Percentiles rank a stretch among this genome's conserved stretches.
phyloP scores from a whole-genome alignment of 2,329 filamentous ascomycete genomes.

The Blastomyces percursus region DNA sequence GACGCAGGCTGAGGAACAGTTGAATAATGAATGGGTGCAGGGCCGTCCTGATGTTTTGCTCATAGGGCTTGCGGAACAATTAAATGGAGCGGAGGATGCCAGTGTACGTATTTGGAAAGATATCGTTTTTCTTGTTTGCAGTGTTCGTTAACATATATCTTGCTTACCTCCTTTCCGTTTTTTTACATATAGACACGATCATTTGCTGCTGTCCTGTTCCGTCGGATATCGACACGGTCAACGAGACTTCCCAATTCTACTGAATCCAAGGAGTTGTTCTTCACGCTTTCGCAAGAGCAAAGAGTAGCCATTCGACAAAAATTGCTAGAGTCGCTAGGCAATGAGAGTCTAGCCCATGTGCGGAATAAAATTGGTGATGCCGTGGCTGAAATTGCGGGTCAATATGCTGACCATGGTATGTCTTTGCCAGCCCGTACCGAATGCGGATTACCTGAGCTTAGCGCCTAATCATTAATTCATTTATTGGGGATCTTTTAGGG shows the following conservation, averaged over 20 bases:
- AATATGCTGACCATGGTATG: constrained; percentile 83
- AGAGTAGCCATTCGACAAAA: constrained; percentile 71
- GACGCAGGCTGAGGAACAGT: constrained; percentile 75
- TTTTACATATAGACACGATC: constrained; percentile 57
- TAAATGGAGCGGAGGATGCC: constrained; percentile 63
- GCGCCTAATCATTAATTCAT: neutral
- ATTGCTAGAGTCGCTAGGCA: constrained; percentile 63
- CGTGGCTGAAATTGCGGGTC: constrained; percentile 88
- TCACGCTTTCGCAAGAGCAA: constrained; percentile 63
- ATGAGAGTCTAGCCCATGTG: constrained; percentile 61
- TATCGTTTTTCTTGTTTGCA: neutral
- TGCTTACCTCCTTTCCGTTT: constrained; percentile 13
- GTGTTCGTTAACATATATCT: neutral
- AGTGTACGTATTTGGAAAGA: constrained; percentile 44
- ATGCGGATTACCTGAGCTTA: constrained; percentile 1
- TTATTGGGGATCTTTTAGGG: constrained; percentile 40
- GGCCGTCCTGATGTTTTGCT: constrained; percentile 74
- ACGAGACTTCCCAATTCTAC: constrained; percentile 57
- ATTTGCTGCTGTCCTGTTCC: constrained; percentile 88
- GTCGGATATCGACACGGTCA: constrained; percentile 81
- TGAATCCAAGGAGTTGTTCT: constrained; percentile 71
- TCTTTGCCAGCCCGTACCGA: neutral
- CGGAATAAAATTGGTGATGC: constrained; percentile 95
- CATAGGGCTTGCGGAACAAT: constrained; percentile 90
- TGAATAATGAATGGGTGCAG: constrained; percentile 81